Evolutionary conservation across 495 filamentous ascomycete species (phyloP), one percentile per base, ranked within the genome.

Genomic region (Aspergillus sparsus): DNA sequence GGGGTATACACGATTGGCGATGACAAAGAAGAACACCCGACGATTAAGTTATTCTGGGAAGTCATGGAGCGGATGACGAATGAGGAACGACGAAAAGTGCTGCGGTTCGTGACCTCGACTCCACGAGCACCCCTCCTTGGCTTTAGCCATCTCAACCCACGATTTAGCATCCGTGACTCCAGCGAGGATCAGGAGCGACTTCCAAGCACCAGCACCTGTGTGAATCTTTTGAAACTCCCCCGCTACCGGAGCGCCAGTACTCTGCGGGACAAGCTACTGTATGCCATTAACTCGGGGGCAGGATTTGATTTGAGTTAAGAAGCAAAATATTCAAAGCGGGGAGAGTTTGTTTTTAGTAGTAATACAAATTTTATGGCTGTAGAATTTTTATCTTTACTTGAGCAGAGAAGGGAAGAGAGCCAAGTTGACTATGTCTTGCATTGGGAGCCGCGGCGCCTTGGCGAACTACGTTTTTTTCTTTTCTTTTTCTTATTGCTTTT

Each of bases 91-190:
- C 77, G 91, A 57, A 89, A 92, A 49, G 93, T 99, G 61, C 79
- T 99, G 55, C 94, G 93, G 66, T 99, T 97, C 63, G 95, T 99
- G 36, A 98, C 94, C 2, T 92, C 88, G 34, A 97, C 94, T 32
- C 92, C 93, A 4, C 79, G 94, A 55, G 93, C 92, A n/a, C 94
- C 94, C 2, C 75, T 99, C 52, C 74, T 98, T 18, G 94, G 94
- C 2, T 99, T 99, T 73, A 85, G 83, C 16, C 87, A 92, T 60
- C 77, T 99, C 57, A 90, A 87, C 53, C 94, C 94, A 6, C 78
- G 80, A 37, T 99, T 99, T 68, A 92, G 86, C 63, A 97, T 99
- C 50, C 77, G 94, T 7, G 94, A 98, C 71, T 88, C 88, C 0
- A 91, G 93, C 7, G 78, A 78, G 35, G 92, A 98, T 67, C 72